Evolutionary conservation across 768 basidiomycete genomes (phyloP), one percentile per base, ranked within the genome.

Genomic region (Amanita subjunquillea): DNA sequence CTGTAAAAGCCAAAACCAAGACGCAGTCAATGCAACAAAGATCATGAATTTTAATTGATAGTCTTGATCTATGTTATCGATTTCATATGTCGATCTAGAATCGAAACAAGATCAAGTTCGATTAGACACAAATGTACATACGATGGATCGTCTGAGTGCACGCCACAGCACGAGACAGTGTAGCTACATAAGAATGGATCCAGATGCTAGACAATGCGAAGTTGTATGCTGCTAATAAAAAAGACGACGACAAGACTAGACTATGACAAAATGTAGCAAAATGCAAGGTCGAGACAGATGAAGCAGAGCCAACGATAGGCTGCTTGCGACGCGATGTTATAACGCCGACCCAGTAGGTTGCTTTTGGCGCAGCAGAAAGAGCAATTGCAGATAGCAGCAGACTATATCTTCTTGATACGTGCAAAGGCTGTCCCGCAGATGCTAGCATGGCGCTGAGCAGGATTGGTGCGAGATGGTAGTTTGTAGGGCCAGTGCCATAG

Each of bases 321-420:
- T 77, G 71, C 23, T 67, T 69, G 58, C 66, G 63, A 57, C 82
- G 74, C 29, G 79, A 76, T 8, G 83, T 80, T 67, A 72, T 75
- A 22, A 77, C 74, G 30, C 80, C 76, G 20, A 78, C 66, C 78
- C 80, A 87, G 59, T 87, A 86, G 4, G 79, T 78, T n/a, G 79
- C 72, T 58, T 78, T 75, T 1, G 88, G 83, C 27, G 80, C 71
- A 45, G 69, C 52, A 46, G 74, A 68, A 34, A 80, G 62, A 27
- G 72, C 60, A 7, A 69, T 50, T 17, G 71, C 74, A 38, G 76
- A 67, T 54, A 64, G 61, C n/a, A 72, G 53, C 54, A 68, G 63
- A 48, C 61, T 68, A 48, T 59, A 55, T 29, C 60, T 63, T 10
- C 55, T 53, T 17, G 67, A 60, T 17, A 78, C 62, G 29, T 60